phyloP scores from a whole-genome alignment of 2,329 filamentous ascomycete species.

The Botrytis aclada region DNA sequence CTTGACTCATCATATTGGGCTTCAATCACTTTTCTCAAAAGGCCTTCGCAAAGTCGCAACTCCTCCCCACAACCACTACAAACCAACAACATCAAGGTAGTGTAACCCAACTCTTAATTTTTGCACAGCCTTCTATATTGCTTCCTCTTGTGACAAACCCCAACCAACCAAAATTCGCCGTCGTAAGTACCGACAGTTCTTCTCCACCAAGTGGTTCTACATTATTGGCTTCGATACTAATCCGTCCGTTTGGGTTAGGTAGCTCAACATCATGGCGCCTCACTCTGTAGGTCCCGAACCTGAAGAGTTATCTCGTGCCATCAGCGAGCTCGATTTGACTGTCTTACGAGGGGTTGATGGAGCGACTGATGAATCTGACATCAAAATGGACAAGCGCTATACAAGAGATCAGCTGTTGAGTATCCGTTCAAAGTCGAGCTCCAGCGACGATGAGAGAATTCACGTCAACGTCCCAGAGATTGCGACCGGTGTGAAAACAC shows the following conservation, averaged over 20 bases:
- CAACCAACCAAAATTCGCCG: neutral
- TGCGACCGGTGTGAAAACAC: constrained; percentile 10
- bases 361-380: neutral
- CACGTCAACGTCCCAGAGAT: constrained; percentile 6
- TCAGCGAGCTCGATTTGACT: constrained; percentile 32
- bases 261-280: constrained; percentile 12
- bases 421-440: constrained; percentile 15
- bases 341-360: constrained; percentile 20
- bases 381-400: constrained; percentile 21
- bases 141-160: neutral
- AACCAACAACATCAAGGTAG: neutral
- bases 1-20: neutral
- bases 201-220: neutral
- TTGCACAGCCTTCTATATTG: constrained; percentile 14
- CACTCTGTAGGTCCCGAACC: constrained; percentile 20
- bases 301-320: constrained; percentile 28
- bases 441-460: neutral
- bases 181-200: neutral
- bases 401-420: constrained; percentile 27
- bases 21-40: neutral
- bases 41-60: neutral
- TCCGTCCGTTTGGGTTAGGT: neutral
- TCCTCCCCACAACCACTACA: neutral
- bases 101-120: neutral
- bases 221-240: constrained; percentile 5